Conservation (phyloP, 192 early-diverging fungal species). For the Coemansia sp. region DNA sequence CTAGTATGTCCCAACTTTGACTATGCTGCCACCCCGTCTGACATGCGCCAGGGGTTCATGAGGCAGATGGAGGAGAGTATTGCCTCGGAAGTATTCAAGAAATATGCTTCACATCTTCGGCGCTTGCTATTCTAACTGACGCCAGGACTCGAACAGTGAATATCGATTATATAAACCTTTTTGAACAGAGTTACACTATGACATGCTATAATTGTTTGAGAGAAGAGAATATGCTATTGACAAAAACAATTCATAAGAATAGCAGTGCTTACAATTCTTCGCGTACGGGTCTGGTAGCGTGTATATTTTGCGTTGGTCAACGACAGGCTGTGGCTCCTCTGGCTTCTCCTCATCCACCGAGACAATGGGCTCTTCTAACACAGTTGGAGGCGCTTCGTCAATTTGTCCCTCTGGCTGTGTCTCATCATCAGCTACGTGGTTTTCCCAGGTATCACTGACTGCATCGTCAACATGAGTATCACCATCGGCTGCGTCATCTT, state of each 20-base stretch:
- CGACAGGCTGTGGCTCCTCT: not conserved
- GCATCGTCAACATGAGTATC: too few relatives aligned
- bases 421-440: not conserved
- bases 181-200: not conserved
- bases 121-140: not conserved
- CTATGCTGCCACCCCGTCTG: not conserved
- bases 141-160: not conserved
- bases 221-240: not conserved
- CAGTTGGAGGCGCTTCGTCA: not conserved
- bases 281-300: conserved; percentile 15
- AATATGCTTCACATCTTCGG: not conserved
- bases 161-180: too few relatives aligned
- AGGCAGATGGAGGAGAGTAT: not conserved
- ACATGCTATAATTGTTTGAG: not conserved
- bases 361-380: not conserved
- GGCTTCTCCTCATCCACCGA: not conserved
- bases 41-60: not conserved
- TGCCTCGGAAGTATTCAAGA: not conserved
- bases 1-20: not conserved
- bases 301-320: conserved; percentile 10
- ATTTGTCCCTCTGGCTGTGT: not conserved
- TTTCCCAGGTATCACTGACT: not conserved
- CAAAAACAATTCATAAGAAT: not conserved
- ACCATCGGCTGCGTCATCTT: too few relatives aligned
- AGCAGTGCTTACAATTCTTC: conserved; percentile 13